Evolutionary conservation across 179 eudicot species (phyloP), one percentile per base, ranked within the genome.

Genomic region (Drosera spatulata): DNA sequence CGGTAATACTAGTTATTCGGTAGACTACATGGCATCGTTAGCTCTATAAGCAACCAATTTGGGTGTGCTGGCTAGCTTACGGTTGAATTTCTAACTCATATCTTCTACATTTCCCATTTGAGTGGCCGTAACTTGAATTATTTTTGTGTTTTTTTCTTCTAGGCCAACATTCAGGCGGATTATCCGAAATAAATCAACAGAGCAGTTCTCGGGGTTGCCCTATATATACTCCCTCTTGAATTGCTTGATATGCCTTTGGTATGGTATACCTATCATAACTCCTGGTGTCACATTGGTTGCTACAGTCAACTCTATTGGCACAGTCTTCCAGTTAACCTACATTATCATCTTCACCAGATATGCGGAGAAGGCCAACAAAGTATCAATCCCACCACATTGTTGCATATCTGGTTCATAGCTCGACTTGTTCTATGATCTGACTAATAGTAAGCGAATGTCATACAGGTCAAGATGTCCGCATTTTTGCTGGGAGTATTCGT

Each of bases 181-280:
- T 45, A 75, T 85, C 41, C 69, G 75, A 64, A 78, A 59, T 79
- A 67, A 66, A 64, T 80, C 93, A n/a, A 85, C 88, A 7, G 93
- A 85, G 59, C 93, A 22, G 33, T 22, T 22, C 33, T 22, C n/a
- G n/a, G n/a, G n/a, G n/a, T n/a, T n/a, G n/a, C n/a, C n/a, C 43
- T 85, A 85, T 52, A 58, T 82, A 58, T 85, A 85, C 60, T 71
- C 79, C 14, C 82, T 85, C 33, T 65, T 85, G 68, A 85, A 85
- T 71, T 80, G 93, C 77, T 73, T 85, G 66, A 79, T 85, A 55
- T 85, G 93, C 74, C 76, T 85, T 6, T 85, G 88, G 88, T 85
- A 85, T 73, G 93, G 93, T 39, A 62, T 69, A 62, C 93, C 93
- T 10, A 61, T 78, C 47, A 74, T 85, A 15, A 74, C 93, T 41